Conservation (phyloP, 306 rosid species). For the Lathyrus sativus region DNA sequence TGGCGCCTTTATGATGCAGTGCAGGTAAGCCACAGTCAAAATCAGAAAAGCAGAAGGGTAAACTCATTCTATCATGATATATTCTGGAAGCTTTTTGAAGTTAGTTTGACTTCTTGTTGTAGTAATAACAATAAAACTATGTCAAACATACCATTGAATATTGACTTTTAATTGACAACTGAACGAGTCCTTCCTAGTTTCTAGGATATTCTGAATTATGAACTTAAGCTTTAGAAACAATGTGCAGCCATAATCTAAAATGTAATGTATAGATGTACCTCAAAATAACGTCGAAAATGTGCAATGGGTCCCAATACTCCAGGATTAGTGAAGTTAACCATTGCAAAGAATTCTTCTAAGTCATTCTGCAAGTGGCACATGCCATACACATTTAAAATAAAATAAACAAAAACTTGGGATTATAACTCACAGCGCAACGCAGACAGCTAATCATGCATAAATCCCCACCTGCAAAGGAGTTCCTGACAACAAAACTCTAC, state of each 20-base stretch:
- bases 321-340: slow-evolving; percentile 95
- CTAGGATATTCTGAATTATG: slow-evolving; percentile 16
- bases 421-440: slow-evolving; percentile 27
- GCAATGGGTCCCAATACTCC: slow-evolving; percentile 75
- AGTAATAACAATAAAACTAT: slow-evolving; percentile 17
- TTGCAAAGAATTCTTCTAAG: slow-evolving; percentile 89
- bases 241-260: background rate
- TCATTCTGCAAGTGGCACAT: slow-evolving; percentile 70
- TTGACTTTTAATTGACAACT: slow-evolving; percentile 17
- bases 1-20: slow-evolving; percentile 65
- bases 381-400: slow-evolving; percentile 15
- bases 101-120: slow-evolving; percentile 21
- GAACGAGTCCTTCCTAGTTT: slow-evolving; percentile 28
- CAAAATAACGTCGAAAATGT: slow-evolving; percentile 82
- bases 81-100: slow-evolving; percentile 21
- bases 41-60: slow-evolving; percentile 31
- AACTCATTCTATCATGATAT: slow-evolving; percentile 35
- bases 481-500: slow-evolving; percentile 87
- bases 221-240: slow-evolving; percentile 30
- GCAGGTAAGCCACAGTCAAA: slow-evolving; percentile 37
- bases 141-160: slow-evolving; percentile 6
- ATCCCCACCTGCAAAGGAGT: slow-evolving; percentile 91
- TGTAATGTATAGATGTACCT: slow-evolving; percentile 55
- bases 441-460: slow-evolving; percentile 20
- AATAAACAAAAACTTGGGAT: slow-evolving; percentile 8